Base-by-base conservation (phyloP, 331 rosid genomes). In the Spiraea crenata region DNA sequence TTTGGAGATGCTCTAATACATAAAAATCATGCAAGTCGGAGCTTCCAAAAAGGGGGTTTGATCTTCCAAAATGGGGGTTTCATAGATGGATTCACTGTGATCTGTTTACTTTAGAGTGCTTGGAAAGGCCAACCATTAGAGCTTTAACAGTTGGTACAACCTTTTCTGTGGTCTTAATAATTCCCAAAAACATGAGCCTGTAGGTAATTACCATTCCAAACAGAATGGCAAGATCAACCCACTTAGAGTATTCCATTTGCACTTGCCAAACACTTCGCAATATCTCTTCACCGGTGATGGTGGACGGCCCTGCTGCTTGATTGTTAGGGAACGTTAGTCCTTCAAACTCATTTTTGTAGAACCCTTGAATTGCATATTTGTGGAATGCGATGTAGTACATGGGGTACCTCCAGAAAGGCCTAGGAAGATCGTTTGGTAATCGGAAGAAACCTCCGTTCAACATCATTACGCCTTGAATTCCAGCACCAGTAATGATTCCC, bases 401-500 rank as follows among this genome's bases (percentile, higher is more conserved):
- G 37, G 86, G 86, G 44, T 76, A 82, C 54, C 81, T 63, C 84
- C 82, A 79, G 11, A 83, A 67, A 7, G 80, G 84, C 7, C 48
- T 73, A 3, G 87, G 87, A 46, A 83, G 81, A 69, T 83, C 80
- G 5, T 83, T 14, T 0, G 82, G 87, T 17, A 79, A 38, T 40
- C 82, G 67, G 72, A 83, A 76, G 68, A 83, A 79, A 12, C 87
- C 87, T 7, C 87, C 84, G 2, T 68, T 79, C 34, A 83, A 50
- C 84, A 83, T 79, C 87, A 83, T 79, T 15, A 79, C 77, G 3
- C 87, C 84, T 69, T 79, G 82, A 46, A 79, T 76, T 25, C 87
- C 87, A 5, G 87, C 79, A 31, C 82, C 84, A 1, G 84, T 79
- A 48, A 82, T 82, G 49, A 79, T 79, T 15, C 86, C 86, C 86